Conservation (phyloP, 2,329 filamentous ascomycete species). For the Arthrobotrys megalospora region DNA sequence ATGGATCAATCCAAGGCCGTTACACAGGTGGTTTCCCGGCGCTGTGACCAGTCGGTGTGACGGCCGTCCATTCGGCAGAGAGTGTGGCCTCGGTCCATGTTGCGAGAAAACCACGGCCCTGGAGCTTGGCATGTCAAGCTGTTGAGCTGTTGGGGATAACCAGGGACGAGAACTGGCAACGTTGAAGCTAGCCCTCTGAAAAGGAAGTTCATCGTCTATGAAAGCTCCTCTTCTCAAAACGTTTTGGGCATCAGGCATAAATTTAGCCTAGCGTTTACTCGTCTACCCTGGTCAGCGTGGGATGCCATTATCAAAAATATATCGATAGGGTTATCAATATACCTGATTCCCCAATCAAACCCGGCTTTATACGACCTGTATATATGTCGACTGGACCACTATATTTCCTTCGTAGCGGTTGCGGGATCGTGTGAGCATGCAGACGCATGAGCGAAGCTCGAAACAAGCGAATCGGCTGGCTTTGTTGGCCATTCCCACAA, state of each 20-base stretch:
- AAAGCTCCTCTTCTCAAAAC: constrained; percentile 1
- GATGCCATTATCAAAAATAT: constrained; percentile 54
- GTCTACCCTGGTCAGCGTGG: constrained; percentile 39
- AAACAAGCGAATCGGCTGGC: constrained; percentile 56
- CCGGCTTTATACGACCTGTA: background rate
- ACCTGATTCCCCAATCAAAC: constrained; percentile 14
- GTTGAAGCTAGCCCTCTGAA: constrained; percentile 25
- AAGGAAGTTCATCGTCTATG: constrained; percentile 25
- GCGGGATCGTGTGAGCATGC: constrained; percentile 57
- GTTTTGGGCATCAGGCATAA: constrained; percentile 10
- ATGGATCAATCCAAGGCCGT: constrained; percentile 13
- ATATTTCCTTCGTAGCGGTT: constrained; percentile 24
- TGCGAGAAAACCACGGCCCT: constrained; percentile 20
- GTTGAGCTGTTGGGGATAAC: constrained; percentile 46
- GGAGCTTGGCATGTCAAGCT: constrained; percentile 30
- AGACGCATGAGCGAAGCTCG: constrained; percentile 24
- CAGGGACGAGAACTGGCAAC: constrained; percentile 23
- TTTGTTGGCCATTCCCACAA: constrained; percentile 30
- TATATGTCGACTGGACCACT: constrained; percentile 10
- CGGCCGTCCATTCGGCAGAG: background rate
- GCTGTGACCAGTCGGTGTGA: constrained; percentile 5
- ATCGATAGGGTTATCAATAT: constrained; percentile 54
- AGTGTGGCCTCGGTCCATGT: constrained; percentile 15
- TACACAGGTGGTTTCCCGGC: constrained; percentile 14
- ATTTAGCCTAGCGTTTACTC: constrained; percentile 35